Evolutionary conservation across 495 filamentous ascomycete genomes (phyloP), one percentile per base, ranked within the genome.

Genomic region (Mycothermus thermophilus): DNA sequence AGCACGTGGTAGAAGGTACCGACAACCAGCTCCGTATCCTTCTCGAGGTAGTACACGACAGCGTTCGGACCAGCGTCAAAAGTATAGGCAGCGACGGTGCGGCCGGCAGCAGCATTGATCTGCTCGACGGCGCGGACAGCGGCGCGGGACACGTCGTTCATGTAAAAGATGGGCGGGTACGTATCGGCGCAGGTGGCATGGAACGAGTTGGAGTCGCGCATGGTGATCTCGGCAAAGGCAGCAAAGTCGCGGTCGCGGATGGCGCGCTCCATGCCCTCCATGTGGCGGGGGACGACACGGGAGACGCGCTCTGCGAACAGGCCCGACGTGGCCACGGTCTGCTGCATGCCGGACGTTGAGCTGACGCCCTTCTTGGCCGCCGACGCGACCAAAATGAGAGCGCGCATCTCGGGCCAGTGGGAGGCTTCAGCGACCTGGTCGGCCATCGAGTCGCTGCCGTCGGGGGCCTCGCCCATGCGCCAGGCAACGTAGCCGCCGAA

Each of bases 11-110:
- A 75, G 54, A 95, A 77, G 2, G 72, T 71, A 4, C 82, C 85
- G 1, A 79, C 64, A 13, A 97, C 79, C 4, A 69, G 52, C 16
- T 62, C 68, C 31, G 75, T 71, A 46, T 87, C 71, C 67, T 82
- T 64, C 58, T 84, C 80, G 20, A 81, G 71, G 43, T 86, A 95
- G 59, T 96, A 99, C 27, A 99, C 75, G 19, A 99, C 90, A 20
- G 83, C 81, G 54, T 99, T 99, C 43, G 90, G 92, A 28, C 90
- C 90, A 1, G 90, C 90, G 58, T 99, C 90, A 51, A 94, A 99
- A 0, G 90, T 99, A 57, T 99, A 99, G 13, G 90, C 88, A 8
- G 80, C 82, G 3, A 95, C 69, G 1, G 65, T 73, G 59, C 71
- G 76, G 28, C 82, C 81, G 12, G 71, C 74, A 8, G 67, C 67